Base-by-base conservation (phyloP, 2,329 filamentous ascomycete species). In the Sporothrix euskadiensis region DNA sequence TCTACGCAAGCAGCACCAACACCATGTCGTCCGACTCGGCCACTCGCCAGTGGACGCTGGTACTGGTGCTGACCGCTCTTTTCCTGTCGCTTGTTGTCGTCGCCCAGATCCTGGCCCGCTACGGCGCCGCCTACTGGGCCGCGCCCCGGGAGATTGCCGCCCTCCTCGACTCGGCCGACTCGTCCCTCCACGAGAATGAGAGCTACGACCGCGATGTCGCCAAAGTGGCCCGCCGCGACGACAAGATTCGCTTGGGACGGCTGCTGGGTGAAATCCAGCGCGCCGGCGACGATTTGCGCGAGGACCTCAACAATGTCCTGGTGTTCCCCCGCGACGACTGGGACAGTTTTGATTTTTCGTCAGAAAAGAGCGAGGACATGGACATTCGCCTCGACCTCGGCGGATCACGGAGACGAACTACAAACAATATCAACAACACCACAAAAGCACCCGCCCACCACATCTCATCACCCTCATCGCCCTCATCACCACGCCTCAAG, bases 141-240 rank as follows among this genome's bases (percentile, higher is more conserved):
- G 89, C 89, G 39, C 88, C 89, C 39, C 83, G 82, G 75, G 88
- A 91, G 80, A 84, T 90, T 72, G 81, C 81, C 74, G 84, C 84
- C 73, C 88, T 90, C 77, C 80, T 90, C 78, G 88, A 90, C 78
- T 84, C 86, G 19, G 84, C 89, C 77, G 88, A 90, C 79, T 88
- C 85, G 77, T 92, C 88, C 54, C 83, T 89, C 68, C 83, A 86
- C 76, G 89, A 91, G 79, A 90, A 90, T 78, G 89, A 90, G 80
- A 87, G 84, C 78, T 90, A 90, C 79, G 87, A 90, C 79, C 83
- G 84, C 77, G 88, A 91, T 77, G 84, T 90, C 66, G 82, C 85
- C 72, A 86, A 85, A 74, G 84, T 90, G 54, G 84, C 84, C 78
- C 86, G 86, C 56, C 83, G 90, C 41, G 88, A 90, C 76, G 89